A percentile compares a stretch with the other conserved stretches of the same genome.
Conservation (phyloP, 2,329 filamentous ascomycete species). For the Dactylonectria macrodidyma region DNA sequence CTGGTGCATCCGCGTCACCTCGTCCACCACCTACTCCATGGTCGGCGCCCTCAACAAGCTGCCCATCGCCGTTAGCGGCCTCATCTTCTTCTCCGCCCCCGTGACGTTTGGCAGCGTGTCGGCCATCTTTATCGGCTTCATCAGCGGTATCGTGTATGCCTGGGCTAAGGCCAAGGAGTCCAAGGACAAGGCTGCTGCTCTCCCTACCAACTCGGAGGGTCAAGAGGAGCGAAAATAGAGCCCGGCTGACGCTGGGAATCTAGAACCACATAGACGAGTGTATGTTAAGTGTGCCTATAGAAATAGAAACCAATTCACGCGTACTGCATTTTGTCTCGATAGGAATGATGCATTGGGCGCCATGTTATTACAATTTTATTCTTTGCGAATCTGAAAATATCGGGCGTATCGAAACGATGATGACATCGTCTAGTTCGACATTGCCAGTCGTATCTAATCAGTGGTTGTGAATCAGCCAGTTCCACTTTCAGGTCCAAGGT, state of each 20-base stretch:
- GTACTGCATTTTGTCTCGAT: not conserved
- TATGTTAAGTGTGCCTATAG: not conserved
- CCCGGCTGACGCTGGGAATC: not conserved
- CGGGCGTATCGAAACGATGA: not conserved
- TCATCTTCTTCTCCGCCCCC: conserved; percentile 95
- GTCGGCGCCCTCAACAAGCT: conserved; percentile 98
- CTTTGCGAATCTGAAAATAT: too few species aligned
- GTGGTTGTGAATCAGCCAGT: not conserved
- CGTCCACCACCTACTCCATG: conserved; percentile 99
- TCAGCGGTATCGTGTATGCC: conserved; percentile 93
- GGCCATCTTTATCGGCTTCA: conserved; percentile 91
- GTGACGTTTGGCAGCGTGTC: conserved; percentile 93
- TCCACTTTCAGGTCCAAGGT: not conserved
- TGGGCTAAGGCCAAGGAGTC: not conserved
- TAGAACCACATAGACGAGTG: not conserved
- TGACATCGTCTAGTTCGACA: not conserved
- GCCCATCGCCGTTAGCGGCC: conserved; percentile 90
- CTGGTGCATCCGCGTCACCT: conserved; percentile 98
- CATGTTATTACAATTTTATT: too few species aligned
- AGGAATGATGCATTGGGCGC: too few species aligned
- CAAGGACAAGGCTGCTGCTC: not conserved
- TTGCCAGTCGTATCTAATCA: not conserved
- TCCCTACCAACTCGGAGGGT: not conserved
- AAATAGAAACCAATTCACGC: not conserved
- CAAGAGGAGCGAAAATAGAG: not conserved